Evolutionary conservation across 768 basidiomycete species (phyloP).

Genomic region (Boletus patriciae): DNA sequence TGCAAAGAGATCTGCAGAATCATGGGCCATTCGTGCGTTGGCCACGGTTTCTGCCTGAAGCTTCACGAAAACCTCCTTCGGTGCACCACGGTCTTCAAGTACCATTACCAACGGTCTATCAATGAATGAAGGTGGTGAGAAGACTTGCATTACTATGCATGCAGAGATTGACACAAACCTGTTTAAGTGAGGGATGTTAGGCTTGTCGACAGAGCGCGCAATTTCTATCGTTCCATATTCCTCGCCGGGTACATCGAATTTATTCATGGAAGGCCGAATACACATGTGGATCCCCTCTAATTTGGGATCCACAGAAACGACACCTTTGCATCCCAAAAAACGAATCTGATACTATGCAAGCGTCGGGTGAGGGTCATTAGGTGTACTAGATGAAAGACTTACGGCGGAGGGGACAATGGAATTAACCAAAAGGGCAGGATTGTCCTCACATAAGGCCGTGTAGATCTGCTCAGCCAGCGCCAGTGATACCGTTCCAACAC

Average conservation of each 20-base stretch:
- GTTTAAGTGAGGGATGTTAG: conserved; percentile 69
- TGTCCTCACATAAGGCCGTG: conserved; percentile 48
- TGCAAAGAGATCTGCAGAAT: conserved; percentile 51
- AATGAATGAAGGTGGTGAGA: neutral
- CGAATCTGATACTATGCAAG: conserved; percentile 70
- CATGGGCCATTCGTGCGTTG: conserved; percentile 57
- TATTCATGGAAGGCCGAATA: conserved; percentile 70
- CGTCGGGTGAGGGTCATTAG: neutral
- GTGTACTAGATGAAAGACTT: conserved; percentile 25
- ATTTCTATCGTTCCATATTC: conserved; percentile 69
- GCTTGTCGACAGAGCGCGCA: conserved; percentile 58
- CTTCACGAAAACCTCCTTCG: conserved; percentile 52
- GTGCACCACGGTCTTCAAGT: conserved; percentile 72
- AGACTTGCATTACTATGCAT: neutral
- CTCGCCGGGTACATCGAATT: conserved; percentile 57
- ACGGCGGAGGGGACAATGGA: conserved; percentile 60
- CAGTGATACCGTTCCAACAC: conserved; percentile 74
- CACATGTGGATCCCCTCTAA: conserved; percentile 64
- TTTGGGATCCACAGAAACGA: conserved; percentile 65
- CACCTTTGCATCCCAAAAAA: conserved; percentile 81
- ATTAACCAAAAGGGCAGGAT: conserved; percentile 34
- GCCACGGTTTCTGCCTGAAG: conserved; percentile 65
- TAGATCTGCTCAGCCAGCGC: conserved; percentile 61
- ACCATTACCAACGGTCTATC: conserved; percentile 72
- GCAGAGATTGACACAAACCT: conserved; percentile 51